Evolutionary conservation across 495 filamentous ascomycete species (phyloP).

Genomic region (Aspergillus wentii): DNA sequence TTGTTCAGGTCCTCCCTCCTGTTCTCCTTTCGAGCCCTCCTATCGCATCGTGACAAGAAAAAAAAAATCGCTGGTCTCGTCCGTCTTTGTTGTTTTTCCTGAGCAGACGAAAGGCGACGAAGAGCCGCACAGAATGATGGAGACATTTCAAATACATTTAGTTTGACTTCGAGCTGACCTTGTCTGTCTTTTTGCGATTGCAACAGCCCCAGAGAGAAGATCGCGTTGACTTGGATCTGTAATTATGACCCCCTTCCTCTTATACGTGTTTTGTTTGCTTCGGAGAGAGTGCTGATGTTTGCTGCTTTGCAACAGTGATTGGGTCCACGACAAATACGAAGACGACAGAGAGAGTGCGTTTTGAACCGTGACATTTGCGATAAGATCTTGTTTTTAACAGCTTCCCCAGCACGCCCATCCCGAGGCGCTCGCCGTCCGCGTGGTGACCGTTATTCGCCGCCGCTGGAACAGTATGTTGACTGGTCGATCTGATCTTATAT

Average conservation of each 20-base stretch:
- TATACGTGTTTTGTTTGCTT: constrained; percentile 2
- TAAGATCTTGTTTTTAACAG: constrained; percentile 21
- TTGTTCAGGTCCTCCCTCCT: constrained; percentile 39
- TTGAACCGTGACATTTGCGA: constrained; percentile 23
- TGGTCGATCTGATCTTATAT: no score
- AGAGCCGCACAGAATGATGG: constrained; percentile 30
- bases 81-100: constrained; percentile 17
- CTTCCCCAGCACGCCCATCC: constrained; percentile 29
- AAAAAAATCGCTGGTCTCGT: constrained; percentile 26
- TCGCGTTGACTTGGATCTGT: constrained; percentile 53
- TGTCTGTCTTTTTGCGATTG: constrained; percentile 38
- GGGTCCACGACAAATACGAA: constrained; percentile 87
- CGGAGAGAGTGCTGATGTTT: constrained; percentile 9
- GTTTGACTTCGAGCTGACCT: constrained; percentile 54
- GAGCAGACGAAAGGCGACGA: constrained; percentile 29
- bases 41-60: constrained; percentile 35
- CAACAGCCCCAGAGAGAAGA: constrained; percentile 55
- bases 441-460: constrained; percentile 40
- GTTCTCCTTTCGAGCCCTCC: constrained; percentile 32
- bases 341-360: constrained; percentile 51
- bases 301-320: constrained; percentile 59
- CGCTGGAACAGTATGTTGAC: constrained; percentile 44
- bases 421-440: constrained; percentile 34
- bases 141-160: constrained; percentile 39
- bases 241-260: constrained; percentile 6